Base-by-base conservation (phyloP, 2,329 filamentous ascomycete genomes). In the Eutypella sp. region DNA sequence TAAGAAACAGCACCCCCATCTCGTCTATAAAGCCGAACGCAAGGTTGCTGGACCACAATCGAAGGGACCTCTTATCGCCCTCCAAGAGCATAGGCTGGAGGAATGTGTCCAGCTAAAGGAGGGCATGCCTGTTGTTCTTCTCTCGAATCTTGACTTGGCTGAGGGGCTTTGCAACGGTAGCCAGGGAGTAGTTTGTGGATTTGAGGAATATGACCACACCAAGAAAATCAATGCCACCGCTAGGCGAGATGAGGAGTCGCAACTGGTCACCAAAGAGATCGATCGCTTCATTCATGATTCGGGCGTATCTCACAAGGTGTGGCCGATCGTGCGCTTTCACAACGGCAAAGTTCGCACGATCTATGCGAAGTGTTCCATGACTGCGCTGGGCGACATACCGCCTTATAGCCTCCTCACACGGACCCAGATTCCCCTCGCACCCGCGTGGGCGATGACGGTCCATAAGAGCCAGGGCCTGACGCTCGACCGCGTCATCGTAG, bases 381-480 rank as follows among this genome's bases (percentile, higher is more conserved):
- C 65, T 16, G 65, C 75, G 43, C 50, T 77, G 0, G 76, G 76
- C 2, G 63, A 71, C 34, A 57, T 64, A 2, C 18, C 57, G 41
- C 75, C 76, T 0, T 75, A 73, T 50, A 73, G 68, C 29, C 53
- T 75, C 1, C 57, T 83, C 0, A 67, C 68, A 1, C 68, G 82
- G n/a, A 81, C 79, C 0, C 81, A 85, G 55, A 71, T 85, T 5
- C 82, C 82, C 0, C 67, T 85, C 0, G 63, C 72, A 1, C 67
- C 79, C 0, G 82, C 74, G 0, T 85, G 81, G 76, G 82, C 82
- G 0, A 73, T 84, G 55, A 84, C 74, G 0, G 74, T 83, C 2
- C 82, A 85, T 58, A 84, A 82, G 58, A 72, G 71, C 4, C 78
- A 85, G 63, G 79, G 81, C 3, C 76, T 84, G 69, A 83, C 80